Conservation (phyloP, 495 filamentous ascomycete genomes). For the Geoglossum glabrum region DNA sequence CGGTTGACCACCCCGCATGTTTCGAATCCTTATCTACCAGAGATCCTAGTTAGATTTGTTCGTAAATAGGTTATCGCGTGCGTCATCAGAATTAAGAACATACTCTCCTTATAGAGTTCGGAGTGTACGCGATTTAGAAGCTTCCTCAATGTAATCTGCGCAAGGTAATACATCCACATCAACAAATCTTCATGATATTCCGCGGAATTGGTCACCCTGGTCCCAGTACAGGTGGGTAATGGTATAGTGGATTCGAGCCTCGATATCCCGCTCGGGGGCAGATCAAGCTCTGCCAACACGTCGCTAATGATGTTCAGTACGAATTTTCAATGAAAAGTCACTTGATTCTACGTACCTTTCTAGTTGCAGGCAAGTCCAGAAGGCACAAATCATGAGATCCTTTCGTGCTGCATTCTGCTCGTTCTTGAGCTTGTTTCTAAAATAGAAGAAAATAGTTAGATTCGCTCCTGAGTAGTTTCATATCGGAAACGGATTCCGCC, state of each 20-base stretch:
- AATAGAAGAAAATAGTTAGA: not conserved
- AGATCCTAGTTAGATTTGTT: too few relatives aligned
- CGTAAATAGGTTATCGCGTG: too few relatives aligned
- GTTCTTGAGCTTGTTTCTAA: not conserved
- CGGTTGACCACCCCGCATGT: constrained; percentile 7
- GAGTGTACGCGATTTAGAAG: constrained; percentile 68
- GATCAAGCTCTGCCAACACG: constrained; percentile 72
- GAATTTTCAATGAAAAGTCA: constrained; percentile 2
- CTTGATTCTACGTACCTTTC: constrained; percentile 43
- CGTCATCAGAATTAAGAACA: constrained; percentile 9
- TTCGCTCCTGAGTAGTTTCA: constrained; percentile 1
- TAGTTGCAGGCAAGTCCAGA: constrained; percentile 85
- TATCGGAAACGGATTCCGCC: too few relatives aligned
- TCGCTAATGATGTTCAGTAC: too few relatives aligned
- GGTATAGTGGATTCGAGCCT: constrained; percentile 46
- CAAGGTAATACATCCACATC: constrained; percentile 63
- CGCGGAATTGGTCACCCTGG: not conserved
- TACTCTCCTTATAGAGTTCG: constrained; percentile 47
- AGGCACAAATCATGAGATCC: constrained; percentile 53
- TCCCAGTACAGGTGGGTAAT: constrained; percentile 22
- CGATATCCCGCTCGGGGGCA: constrained; percentile 62
- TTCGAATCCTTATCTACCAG: constrained; percentile 2
- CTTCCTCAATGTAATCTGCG: constrained; percentile 61
- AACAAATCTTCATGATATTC: constrained; percentile 13
- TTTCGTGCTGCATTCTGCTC: constrained; percentile 7